Conservation (phyloP, 441 rosid species). For the Bocquillonia castaneifolia region DNA sequence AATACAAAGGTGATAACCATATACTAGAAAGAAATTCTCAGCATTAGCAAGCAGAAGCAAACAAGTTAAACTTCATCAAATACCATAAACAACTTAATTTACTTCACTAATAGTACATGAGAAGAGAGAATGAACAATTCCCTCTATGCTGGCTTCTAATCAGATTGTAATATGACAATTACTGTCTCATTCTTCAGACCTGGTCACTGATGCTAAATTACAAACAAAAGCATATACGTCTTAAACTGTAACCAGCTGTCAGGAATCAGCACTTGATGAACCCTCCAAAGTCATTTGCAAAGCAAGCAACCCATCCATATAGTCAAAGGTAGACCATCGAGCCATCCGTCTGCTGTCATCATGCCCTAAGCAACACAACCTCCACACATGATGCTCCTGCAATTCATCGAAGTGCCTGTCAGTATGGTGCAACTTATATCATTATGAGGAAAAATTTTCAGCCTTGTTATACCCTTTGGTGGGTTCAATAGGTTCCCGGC, state of each 20-base stretch:
- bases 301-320: not conserved
- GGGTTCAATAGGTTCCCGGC: no score
- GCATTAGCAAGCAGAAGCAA: conserved; percentile 9
- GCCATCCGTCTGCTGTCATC: not conserved
- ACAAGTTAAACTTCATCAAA: conserved; percentile 14
- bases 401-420: not conserved
- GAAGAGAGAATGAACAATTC: conserved; percentile 44
- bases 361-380: conserved; percentile 59
- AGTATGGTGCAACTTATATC: not conserved
- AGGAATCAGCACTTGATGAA: conserved; percentile 21
- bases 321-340: conserved; percentile 7
- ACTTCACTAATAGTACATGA: not conserved
- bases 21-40: not conserved
- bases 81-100: conserved; percentile 23
- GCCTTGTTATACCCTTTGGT: no score
- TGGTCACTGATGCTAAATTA: conserved; percentile 21
- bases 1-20: not conserved
- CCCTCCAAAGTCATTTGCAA: conserved; percentile 11
- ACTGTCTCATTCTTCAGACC: conserved; percentile 11
- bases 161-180: conserved; percentile 12
- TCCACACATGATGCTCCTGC: conserved; percentile 83
- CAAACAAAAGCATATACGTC: conserved; percentile 15
- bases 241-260: conserved; percentile 3
- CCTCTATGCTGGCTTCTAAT: conserved; percentile 24
- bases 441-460: not conserved